Evolutionary conservation across 1,284 basidiomycete genomes (phyloP).

Genomic region (Tetrapyrgos nigripes): DNA sequence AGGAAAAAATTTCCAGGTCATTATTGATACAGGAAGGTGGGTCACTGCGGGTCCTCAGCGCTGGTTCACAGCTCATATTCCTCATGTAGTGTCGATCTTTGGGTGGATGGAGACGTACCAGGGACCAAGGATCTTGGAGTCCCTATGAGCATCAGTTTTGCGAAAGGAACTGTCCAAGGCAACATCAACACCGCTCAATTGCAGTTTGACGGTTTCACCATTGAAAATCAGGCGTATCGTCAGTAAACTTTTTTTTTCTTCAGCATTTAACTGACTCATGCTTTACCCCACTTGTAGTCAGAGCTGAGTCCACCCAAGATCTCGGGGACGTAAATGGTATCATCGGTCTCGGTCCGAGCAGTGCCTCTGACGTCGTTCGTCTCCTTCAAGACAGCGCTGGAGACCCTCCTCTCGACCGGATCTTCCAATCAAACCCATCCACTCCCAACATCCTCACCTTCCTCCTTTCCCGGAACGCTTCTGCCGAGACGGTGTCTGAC

Average conservation of each 20-base stretch:
- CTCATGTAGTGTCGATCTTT: neutral
- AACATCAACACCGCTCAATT: constrained; percentile 1
- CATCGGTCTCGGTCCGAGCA: neutral
- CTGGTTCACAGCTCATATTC: neutral
- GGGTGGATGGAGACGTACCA: neutral
- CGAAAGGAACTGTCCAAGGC: neutral
- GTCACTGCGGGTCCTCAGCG: neutral
- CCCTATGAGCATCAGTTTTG: neutral
- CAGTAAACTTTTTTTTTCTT: neutral
- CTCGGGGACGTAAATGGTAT: neutral
- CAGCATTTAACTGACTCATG: neutral
- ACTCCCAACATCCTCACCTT: neutral
- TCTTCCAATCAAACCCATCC: neutral
- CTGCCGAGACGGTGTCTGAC: neutral
- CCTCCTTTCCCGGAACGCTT: neutral
- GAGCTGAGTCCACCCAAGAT: neutral
- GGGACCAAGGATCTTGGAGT: neutral
- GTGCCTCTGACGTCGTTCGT: neutral
- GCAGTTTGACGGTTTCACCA: neutral
- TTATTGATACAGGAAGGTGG: constrained; percentile 5
- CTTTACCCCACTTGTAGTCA: neutral
- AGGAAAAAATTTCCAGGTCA: neutral
- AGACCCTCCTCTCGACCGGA: neutral
- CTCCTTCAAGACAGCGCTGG: neutral
- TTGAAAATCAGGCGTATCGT: constrained; percentile 4